Evolutionary conservation across 2,329 filamentous ascomycete species (phyloP).

Genomic region (Hypomyces perniciosus): DNA sequence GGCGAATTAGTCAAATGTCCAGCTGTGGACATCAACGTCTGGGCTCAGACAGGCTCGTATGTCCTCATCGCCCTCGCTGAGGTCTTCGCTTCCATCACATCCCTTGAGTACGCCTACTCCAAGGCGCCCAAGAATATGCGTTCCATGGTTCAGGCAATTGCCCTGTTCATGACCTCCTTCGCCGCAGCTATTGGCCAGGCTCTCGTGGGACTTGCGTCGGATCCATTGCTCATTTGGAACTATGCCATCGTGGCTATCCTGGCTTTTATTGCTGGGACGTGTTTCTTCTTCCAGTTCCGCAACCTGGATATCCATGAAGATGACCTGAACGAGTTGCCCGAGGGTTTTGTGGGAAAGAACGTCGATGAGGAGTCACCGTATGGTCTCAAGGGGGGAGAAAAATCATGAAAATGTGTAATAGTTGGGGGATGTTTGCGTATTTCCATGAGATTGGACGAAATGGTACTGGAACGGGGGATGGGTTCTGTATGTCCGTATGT

Average conservation of each 20-base stretch:
- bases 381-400: not conserved
- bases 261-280: constrained; percentile 52
- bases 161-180: constrained; percentile 11
- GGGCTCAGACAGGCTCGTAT: constrained; percentile 12
- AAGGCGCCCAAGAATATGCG: constrained; percentile 11
- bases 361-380: constrained; percentile 17
- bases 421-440: no score
- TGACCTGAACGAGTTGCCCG: constrained; percentile 53
- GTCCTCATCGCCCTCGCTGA: constrained; percentile 12
- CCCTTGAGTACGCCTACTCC: constrained; percentile 11
- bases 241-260: constrained; percentile 63
- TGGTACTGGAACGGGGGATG: no score
- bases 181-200: constrained; percentile 11
- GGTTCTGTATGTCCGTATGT: no score
- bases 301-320: constrained; percentile 60
- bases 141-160: constrained; percentile 10
- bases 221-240: constrained; percentile 48
- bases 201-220: constrained; percentile 7
- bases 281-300: constrained; percentile 64
- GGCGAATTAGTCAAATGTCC: not conserved
- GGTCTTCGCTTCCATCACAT: constrained; percentile 9
- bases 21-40: constrained; percentile 12
- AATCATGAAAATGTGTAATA: not conserved
- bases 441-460: no score
- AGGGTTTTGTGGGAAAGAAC: constrained; percentile 25